Base-by-base conservation (phyloP, 2,329 filamentous ascomycete genomes). In the Curvularia spicifera region DNA sequence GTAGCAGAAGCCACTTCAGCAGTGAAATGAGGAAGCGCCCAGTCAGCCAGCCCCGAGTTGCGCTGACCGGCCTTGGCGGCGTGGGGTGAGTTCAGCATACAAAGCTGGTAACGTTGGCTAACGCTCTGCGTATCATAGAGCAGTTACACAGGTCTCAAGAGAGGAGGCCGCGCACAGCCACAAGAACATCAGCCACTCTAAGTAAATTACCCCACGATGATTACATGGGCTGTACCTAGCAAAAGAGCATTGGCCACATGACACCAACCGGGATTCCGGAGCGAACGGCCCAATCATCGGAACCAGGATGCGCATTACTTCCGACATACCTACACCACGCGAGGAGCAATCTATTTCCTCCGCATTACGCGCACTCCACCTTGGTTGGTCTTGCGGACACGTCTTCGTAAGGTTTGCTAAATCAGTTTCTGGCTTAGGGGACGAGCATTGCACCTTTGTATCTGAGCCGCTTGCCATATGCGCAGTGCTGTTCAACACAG, bases 341-440 rank as follows among this genome's bases (percentile, higher is more conserved):
- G 46, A 37, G 33, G 57, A 60, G 51, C 59, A 64, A 65, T 65
- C 57, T 64, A 61, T 59, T 47, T 54, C 50, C 47, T 60, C 52
- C 46, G 59, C 58, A 53, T 53, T 50, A n/a, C 53, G 43, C 44
- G 50, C 47, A 48, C 52, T 46, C 29, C 20, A 42, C 51, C 45
- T 50, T 24, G 22, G 22, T 44, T 35, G n/a, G 22, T 20, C 13
- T 47, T 53, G 22, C 51, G 56, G 59, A 61, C 57, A 63, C 57
- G 56, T 65, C 46, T 59, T 53, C 33, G 33, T 18, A 59, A 24
- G 22, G 8, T 22, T 42, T 26, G 13, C 18, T 47, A 20, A 9
- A 29, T 15, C 3, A n/a, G 28, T 24, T 56, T 31, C 7, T 37
- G 26, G 24, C 26, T 35, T 20, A 18, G 18, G n/a, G 6, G 37